Percentiles rank a stretch among this genome's conserved stretches.
Conservation (phyloP, 2,329 filamentous ascomycete species). For the Nemania sp. region DNA sequence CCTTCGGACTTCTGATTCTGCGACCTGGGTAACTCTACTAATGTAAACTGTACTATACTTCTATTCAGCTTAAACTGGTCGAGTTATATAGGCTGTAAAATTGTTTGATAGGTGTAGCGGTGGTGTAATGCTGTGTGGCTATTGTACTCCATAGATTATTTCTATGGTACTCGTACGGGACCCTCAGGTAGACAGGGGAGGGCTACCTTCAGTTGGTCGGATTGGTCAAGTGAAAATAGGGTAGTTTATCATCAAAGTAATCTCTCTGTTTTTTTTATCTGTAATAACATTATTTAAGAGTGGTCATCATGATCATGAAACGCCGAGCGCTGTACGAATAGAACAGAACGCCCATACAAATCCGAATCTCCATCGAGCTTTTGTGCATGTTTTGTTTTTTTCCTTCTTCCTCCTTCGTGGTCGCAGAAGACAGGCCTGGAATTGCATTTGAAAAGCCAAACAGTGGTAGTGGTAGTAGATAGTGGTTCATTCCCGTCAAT, state of each 20-base stretch:
- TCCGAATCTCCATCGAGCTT: constrained; percentile 13
- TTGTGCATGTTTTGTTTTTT: not conserved
- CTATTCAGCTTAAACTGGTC: too few species aligned
- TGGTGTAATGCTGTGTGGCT: too few species aligned
- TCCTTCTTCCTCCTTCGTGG: not conserved
- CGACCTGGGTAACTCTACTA: too few species aligned
- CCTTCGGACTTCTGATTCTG: too few species aligned
- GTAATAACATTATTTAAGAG: constrained; percentile 15
- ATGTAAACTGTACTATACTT: too few species aligned
- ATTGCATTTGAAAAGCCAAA: not conserved
- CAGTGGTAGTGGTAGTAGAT: not conserved
- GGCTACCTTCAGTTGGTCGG: too few species aligned
- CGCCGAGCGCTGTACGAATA: not conserved
- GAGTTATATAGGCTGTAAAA: too few species aligned
- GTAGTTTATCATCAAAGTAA: not conserved
- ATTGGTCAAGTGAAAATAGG: not conserved
- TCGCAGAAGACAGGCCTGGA: not conserved
- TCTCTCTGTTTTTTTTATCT: not conserved
- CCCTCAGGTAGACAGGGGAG: too few species aligned
- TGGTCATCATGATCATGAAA: constrained; percentile 20
- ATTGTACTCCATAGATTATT: too few species aligned
- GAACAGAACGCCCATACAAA: not conserved
- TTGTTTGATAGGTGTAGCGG: too few species aligned
- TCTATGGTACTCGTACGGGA: too few species aligned
- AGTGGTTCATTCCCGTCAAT: constrained; percentile 7